A percentile compares a stretch with the other conserved stretches of the same genome.
phyloP scores from a whole-genome alignment of 2,329 filamentous ascomycete species.

The Colletotrichum echinochloae region DNA sequence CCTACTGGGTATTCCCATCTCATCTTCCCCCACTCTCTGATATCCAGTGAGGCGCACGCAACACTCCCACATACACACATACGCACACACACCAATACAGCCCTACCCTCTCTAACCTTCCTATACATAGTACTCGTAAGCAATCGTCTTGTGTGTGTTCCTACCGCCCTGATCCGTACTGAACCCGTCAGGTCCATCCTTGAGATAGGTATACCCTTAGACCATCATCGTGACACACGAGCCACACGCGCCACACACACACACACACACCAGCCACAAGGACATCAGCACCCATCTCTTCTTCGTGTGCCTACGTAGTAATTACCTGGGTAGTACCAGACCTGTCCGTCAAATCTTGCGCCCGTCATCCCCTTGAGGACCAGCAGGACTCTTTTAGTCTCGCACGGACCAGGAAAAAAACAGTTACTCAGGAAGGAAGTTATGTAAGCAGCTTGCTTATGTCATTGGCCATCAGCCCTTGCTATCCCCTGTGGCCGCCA shows the following conservation, averaged over 20 bases:
- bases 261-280: neutral
- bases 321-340: constrained; percentile 10
- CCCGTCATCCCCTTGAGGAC: too few relatives aligned
- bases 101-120: too few relatives aligned
- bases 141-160: neutral
- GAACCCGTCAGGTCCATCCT: neutral
- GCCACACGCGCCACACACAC: neutral
- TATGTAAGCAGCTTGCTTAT: too few relatives aligned
- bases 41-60: constrained; percentile 3
- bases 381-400: too few relatives aligned
- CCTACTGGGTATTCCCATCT: neutral
- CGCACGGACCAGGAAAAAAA: too few relatives aligned
- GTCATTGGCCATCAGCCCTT: too few relatives aligned
- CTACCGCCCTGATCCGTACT: neutral
- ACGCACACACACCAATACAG: too few relatives aligned
- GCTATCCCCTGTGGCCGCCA: too few relatives aligned
- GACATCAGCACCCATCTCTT: neutral
- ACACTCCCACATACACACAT: too few relatives aligned
- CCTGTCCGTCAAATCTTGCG: constrained; percentile 28
- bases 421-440: too few relatives aligned
- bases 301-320: neutral
- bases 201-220: neutral
- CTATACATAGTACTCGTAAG: too few relatives aligned
- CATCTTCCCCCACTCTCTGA: neutral
- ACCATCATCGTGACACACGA: neutral